Evolutionary conservation across 164 flowering plant genomes (phyloP), one percentile per base, ranked within the genome.

Genomic region (Aristolochia californica): DNA sequence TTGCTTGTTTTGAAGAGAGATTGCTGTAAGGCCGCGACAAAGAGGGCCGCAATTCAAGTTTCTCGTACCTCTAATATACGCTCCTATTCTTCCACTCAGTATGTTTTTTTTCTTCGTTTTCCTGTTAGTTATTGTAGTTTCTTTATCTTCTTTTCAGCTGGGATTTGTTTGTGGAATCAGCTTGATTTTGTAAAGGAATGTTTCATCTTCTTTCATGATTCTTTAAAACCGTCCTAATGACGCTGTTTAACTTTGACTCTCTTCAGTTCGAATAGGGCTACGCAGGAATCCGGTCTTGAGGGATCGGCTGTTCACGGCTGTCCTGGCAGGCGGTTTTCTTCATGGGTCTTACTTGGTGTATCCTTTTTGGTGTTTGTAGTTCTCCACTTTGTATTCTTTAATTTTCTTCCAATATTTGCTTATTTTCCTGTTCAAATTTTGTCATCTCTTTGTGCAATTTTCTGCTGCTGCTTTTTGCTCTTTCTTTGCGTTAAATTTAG

Each of bases 1-100:
- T 12, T 40, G 4, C 16, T 18, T 50, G 17, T 56, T 47, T 56
- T 48, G 60, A 27, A 83, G 85, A 55, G 82, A 80, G 50, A 63
- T 51, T 63, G 75, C 61, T 16, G 48, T 55, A 17, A 73, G 69
- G 72, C 80, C 52, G 54, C 77, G 59, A 23, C 74, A 67, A 28
- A 82, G 61, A 26, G 70, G 77, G 24, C 55, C 85, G 15, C 91
- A 80, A 16, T 57, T 79, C 62, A 80, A 82, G 73, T 84, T 87
- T 75, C 60, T 93, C 60, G 63, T 87, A 38, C 98, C 98, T 66
- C 83, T 93, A 5, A 54, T 93, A 16, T 93, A 93, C 56, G 96
- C 98, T 9, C 98, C 96, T 47, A 71, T 79, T 70, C 97, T 93
- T 72, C 98, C 98, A 50, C 89, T 93, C 58, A 89, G 98, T 89